Evolutionary conservation across 805 yeast genomes (phyloP), one percentile per base, ranked within the genome.

Genomic region (Candida maris): DNA sequence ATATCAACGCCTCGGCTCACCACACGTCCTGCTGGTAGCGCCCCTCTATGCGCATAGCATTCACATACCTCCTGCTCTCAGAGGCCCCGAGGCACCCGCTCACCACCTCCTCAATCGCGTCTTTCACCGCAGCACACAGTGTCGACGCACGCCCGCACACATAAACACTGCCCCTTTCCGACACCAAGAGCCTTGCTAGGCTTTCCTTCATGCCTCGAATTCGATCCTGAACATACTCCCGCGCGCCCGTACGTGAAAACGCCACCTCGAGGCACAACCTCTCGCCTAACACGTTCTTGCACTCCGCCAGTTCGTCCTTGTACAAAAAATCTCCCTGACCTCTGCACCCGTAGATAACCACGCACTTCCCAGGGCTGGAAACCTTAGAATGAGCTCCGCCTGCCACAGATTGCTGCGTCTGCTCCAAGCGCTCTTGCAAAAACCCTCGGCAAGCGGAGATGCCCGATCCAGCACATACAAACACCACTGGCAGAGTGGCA

Each of bases 391-490:
- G 75, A 44, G 77, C 73, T 32, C 94, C 95, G 25, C 82, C 64
- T 12, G 65, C 70, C 50, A 61, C 60, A 25, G 50, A 47, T 32
- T 62, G 59, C 9, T 64, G 62, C 18, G 18, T 17, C 51, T 62
- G 68, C 20, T 59, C 54, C 9, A 77, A 79, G 5, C 56, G 44
- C 54, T 89, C 96, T 64, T 86, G 79, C 22, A 91, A 61, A 49
- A 91, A 91, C 2, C 91, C 97, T 59, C 97, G 76, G 68, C 88
- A 85, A 38, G 97, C 97, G 2, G 97, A 97, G 34, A 89, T 85
- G 53, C 97, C 97, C 5, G 96, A 88, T 40, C 97, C 97, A 22
- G 96, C 95, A 14, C 97, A 96, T 48, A 91, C 74, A 80, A 89
- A 75, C 45, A 91, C 81, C n/a, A 91, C 73, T 6, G 97, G 96